Conservation (phyloP, 2,329 filamentous ascomycete genomes). For the Ceratocystis diversiconidia region DNA sequence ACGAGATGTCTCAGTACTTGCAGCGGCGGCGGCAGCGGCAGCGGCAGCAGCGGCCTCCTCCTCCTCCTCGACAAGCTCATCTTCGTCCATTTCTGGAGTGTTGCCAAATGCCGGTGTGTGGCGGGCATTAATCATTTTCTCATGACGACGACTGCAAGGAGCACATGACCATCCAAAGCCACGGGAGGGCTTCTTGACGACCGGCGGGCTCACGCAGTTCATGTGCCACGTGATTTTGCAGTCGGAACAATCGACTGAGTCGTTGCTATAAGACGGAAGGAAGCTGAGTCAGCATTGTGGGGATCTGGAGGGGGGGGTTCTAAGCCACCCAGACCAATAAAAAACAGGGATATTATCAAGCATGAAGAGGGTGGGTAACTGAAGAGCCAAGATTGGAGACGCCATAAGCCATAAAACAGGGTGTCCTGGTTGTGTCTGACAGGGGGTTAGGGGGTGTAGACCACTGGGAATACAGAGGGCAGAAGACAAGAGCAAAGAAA, state of each 20-base stretch:
- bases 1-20: slow-evolving; percentile 35
- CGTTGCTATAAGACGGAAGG: slow-evolving; percentile 42
- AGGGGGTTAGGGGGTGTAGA: not conserved
- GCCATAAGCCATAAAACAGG: not conserved
- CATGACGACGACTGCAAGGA: slow-evolving; percentile 88
- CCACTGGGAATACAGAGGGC: not conserved
- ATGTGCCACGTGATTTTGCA: slow-evolving; percentile 95
- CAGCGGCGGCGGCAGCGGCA: slow-evolving; percentile 39
- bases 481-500: not conserved
- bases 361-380: not conserved
- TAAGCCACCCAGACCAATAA: not conserved
- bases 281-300: slow-evolving; percentile 16
- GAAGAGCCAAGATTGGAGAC: not conserved
- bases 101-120: slow-evolving; percentile 52
- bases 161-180: slow-evolving; percentile 98
- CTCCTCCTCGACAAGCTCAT: slow-evolving; percentile 59
- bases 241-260: slow-evolving; percentile 94
- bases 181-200: slow-evolving; percentile 90
- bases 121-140: slow-evolving; percentile 78
- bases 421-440: not conserved
- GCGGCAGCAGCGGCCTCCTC: slow-evolving; percentile 48
- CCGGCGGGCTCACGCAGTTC: slow-evolving; percentile 84
- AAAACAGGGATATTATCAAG: not conserved
- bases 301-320: not conserved
- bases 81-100: slow-evolving; percentile 51